Percentiles rank a stretch among this genome's conserved stretches.
phyloP scores from a whole-genome alignment of 371 early-diverging fungal species.

The Mortierella sp. region DNA sequence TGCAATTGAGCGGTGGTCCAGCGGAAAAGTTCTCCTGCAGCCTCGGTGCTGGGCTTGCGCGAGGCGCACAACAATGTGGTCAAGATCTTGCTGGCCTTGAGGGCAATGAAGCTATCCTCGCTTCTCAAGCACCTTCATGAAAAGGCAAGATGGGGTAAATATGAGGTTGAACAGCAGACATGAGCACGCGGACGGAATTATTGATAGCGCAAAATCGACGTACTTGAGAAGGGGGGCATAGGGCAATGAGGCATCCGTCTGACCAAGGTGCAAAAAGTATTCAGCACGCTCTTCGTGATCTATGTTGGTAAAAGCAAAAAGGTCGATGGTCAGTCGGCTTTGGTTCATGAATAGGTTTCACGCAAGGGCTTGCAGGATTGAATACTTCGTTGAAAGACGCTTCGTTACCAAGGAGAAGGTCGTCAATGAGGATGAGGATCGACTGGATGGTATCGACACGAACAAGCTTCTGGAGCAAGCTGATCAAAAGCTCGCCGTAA shows the following conservation, averaged over 20 bases:
- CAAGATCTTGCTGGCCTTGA: constrained; percentile 87
- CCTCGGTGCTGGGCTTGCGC: constrained; percentile 28
- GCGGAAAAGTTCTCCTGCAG: constrained; percentile 64
- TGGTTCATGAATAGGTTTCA: background rate
- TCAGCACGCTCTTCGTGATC: constrained; percentile 66
- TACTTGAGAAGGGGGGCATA: constrained; percentile 81
- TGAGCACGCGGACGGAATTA: constrained; percentile 24
- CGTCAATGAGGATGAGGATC: constrained; percentile 88
- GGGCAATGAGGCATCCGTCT: constrained; percentile 64
- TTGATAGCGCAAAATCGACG: background rate
- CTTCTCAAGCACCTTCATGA: constrained; percentile 75
- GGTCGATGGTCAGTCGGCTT: background rate
- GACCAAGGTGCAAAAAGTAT: constrained; percentile 64
- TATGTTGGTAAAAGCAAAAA: constrained; percentile 17
- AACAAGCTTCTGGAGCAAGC: constrained; percentile 82
- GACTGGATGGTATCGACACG: constrained; percentile 93
- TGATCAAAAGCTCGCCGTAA: constrained; percentile 76
- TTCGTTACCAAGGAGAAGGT: constrained; percentile 78
- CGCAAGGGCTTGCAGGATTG: background rate
- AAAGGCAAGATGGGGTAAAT: background rate
- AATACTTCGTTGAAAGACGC: background rate
- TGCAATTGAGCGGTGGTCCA: constrained; percentile 82
- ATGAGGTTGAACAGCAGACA: constrained; percentile 4
- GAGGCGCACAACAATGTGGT: constrained; percentile 65
- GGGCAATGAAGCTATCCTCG: constrained; percentile 88